Percentiles rank a stretch among this genome's conserved stretches.
Evolutionary conservation across 495 filamentous ascomycete genomes (phyloP).

Genomic region (Hyaloscypha finlandica): DNA sequence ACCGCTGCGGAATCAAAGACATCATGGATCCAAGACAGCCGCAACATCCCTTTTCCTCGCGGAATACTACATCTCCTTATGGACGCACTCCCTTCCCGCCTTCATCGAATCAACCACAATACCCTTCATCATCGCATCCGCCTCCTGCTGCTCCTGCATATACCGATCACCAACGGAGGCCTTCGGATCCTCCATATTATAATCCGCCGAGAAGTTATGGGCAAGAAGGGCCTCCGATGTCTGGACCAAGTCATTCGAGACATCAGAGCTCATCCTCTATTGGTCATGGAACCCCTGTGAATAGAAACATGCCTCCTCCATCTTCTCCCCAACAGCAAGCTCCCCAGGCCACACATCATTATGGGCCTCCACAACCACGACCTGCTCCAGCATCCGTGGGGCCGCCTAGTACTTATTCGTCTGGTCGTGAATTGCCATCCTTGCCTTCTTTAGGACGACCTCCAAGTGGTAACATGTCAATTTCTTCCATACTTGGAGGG

Average conservation of each 20-base stretch:
- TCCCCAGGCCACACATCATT: slow-evolving; percentile 23
- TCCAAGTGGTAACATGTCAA: slow-evolving; percentile 76
- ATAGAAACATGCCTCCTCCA: slow-evolving; percentile 54
- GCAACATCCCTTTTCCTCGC: slow-evolving; percentile 40
- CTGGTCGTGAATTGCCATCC: slow-evolving; percentile 54
- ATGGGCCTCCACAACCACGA: slow-evolving; percentile 44
- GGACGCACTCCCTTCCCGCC: slow-evolving; percentile 39
- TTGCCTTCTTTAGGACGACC: slow-evolving; percentile 48
- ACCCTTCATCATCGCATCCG: slow-evolving; percentile 36
- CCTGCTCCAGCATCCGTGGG: slow-evolving; percentile 53
- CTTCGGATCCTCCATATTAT: slow-evolving; percentile 43
- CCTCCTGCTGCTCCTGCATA: slow-evolving; percentile 38
- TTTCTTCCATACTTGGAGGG: slow-evolving; percentile 88
- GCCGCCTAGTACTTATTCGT: slow-evolving; percentile 50
- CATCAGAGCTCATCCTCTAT: slow-evolving; percentile 56
- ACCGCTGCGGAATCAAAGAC: slow-evolving; percentile 22
- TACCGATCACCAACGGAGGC: slow-evolving; percentile 49
- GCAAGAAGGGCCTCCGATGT: slow-evolving; percentile 46
- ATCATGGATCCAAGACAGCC: slow-evolving; percentile 39
- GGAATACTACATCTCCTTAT: slow-evolving; percentile 41
- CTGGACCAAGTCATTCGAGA: slow-evolving; percentile 48
- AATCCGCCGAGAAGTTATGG: slow-evolving; percentile 47
- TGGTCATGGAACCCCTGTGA: slow-evolving; percentile 43
- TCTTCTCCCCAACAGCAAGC: slow-evolving; percentile 49
- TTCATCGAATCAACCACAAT: slow-evolving; percentile 33